A percentile compares a stretch with the other conserved stretches of the same genome.
phyloP scores from a whole-genome alignment of 768 basidiomycete genomes.

The Phanerochaete carnosa region DNA sequence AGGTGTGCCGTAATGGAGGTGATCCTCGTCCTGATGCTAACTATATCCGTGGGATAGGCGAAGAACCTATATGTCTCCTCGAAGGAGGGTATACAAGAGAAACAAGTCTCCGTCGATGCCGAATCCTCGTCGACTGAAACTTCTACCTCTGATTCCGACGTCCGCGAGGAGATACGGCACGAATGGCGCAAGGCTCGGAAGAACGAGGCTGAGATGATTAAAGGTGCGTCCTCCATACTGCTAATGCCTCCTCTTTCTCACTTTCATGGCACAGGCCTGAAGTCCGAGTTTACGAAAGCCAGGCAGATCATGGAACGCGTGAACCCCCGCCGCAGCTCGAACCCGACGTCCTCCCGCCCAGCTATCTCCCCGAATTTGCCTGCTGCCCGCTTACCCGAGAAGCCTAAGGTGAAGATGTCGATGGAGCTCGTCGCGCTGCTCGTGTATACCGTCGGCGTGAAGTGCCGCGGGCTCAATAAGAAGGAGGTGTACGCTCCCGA shows the following conservation, averaged over 20 bases:
- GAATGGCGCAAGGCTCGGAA: slow-evolving; percentile 29
- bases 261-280: slow-evolving; percentile 27
- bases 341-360: slow-evolving; percentile 8
- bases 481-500: slow-evolving; percentile 81
- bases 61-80: slow-evolving; percentile 69
- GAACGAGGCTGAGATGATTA: slow-evolving; percentile 31
- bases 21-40: background rate
- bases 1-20: slow-evolving; percentile 42
- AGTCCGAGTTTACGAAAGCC: slow-evolving; percentile 37
- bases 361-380: background rate
- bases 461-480: slow-evolving; percentile 87
- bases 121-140: slow-evolving; percentile 40
- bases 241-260: background rate
- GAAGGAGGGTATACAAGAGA: slow-evolving; percentile 30
- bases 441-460: slow-evolving; percentile 94
- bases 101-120: slow-evolving; percentile 31
- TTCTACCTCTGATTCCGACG: slow-evolving; percentile 29
- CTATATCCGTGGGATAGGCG: slow-evolving; percentile 33
- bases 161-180: slow-evolving; percentile 21
- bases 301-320: slow-evolving; percentile 40
- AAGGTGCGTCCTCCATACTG: slow-evolving; percentile 21
- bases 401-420: slow-evolving; percentile 67
- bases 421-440: slow-evolving; percentile 67
- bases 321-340: slow-evolving; percentile 11
- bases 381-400: slow-evolving; percentile 10